Conservation (phyloP, 305 asterid genomes). For the Plantago lanceolata region DNA sequence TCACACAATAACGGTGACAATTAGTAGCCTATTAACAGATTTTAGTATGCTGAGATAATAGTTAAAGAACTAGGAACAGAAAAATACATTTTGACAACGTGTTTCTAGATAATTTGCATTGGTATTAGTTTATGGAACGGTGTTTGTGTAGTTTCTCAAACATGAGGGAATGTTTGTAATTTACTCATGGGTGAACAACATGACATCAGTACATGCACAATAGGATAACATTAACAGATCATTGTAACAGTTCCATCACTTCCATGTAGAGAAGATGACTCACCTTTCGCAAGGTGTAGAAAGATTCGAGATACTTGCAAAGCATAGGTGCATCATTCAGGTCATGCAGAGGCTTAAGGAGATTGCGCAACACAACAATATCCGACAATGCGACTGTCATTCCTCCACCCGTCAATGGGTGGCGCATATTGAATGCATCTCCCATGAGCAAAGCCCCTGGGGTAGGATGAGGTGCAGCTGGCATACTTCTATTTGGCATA, state of each 20-base stretch:
- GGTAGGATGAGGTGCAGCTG: conserved; percentile 85
- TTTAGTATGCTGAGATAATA: background rate
- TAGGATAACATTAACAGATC: background rate
- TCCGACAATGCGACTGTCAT: conserved; percentile 91
- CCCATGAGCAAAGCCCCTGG: conserved; percentile 93
- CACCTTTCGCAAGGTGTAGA: conserved; percentile 88
- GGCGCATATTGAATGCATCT: conserved; percentile 92
- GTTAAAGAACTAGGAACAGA: background rate
- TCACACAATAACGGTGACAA: background rate
- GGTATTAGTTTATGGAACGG: background rate
- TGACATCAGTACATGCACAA: background rate
- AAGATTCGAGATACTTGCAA: conserved; percentile 72
- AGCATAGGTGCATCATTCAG: conserved; percentile 62
- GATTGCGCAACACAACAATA: conserved; percentile 73
- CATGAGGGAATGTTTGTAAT: background rate
- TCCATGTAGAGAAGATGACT: conserved; percentile 13
- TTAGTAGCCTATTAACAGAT: background rate
- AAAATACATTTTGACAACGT: background rate
- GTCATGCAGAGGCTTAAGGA: conserved; percentile 61
- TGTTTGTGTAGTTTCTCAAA: background rate
- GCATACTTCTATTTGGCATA: conserved; percentile 95
- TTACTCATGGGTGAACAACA: background rate
- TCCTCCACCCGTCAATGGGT: conserved; percentile 91
- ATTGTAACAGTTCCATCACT: background rate
- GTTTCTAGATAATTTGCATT: background rate